Evolutionary conservation across 2,329 filamentous ascomycete genomes (phyloP).

Genomic region (Aspergillus chevalieri): DNA sequence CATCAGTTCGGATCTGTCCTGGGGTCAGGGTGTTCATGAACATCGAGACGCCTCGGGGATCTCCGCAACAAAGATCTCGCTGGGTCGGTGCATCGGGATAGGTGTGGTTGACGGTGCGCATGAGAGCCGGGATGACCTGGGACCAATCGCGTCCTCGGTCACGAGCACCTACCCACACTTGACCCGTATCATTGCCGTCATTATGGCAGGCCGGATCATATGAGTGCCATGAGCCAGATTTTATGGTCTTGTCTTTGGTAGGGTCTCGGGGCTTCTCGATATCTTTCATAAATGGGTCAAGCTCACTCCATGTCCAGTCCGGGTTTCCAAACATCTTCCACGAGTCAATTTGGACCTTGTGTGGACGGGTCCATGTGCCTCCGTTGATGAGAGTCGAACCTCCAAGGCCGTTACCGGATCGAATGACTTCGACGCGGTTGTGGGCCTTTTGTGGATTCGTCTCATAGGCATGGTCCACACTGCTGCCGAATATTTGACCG

Average conservation of each 20-base stretch:
- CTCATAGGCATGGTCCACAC: slow-evolving; percentile 16
- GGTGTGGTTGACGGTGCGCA: slow-evolving; percentile 9
- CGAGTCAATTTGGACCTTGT: slow-evolving; percentile 20
- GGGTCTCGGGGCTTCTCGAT: slow-evolving; percentile 17
- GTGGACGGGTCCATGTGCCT: slow-evolving; percentile 22
- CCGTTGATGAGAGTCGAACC: slow-evolving; percentile 26
- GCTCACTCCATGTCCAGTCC: slow-evolving; percentile 41
- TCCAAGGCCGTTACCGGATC: slow-evolving; percentile 22
- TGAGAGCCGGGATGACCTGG: slow-evolving; percentile 18
- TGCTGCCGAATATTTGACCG: slow-evolving; percentile 22
- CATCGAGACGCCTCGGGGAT: slow-evolving; percentile 26
- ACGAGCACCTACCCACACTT: slow-evolving; percentile 16
- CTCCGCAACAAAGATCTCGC: slow-evolving; percentile 18
- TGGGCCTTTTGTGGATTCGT: slow-evolving; percentile 13
- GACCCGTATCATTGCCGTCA: slow-evolving; percentile 17
- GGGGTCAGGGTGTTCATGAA: slow-evolving; percentile 19
- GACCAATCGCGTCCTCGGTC: slow-evolving; percentile 14
- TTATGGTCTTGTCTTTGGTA: slow-evolving; percentile 10
- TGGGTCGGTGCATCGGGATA: slow-evolving; percentile 11
- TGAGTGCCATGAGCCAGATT: not conserved
- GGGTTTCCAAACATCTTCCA: slow-evolving; percentile 37
- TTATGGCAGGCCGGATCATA: too few relatives aligned
- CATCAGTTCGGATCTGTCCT: slow-evolving; percentile 20
- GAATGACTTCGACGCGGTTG: slow-evolving; percentile 15
- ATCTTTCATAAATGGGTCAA: slow-evolving; percentile 46